Percentiles rank a stretch among this genome's conserved stretches.
Evolutionary conservation across 1,284 basidiomycete species (phyloP).

Genomic region (Porodaedalea pini): DNA sequence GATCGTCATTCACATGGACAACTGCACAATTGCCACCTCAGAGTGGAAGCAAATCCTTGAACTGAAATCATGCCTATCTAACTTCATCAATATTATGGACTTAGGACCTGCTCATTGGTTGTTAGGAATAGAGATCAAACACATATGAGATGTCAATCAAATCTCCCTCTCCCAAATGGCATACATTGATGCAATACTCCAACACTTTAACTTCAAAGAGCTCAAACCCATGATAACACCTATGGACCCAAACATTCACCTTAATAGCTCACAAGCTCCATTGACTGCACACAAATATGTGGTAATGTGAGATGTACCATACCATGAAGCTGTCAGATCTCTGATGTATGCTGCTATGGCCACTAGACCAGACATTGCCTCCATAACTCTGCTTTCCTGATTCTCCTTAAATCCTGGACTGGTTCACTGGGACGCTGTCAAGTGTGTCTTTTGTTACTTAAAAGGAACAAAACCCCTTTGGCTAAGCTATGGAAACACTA

Average conservation of each 20-base stretch:
- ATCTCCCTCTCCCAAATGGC: slow-evolving; percentile 17
- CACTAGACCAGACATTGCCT: slow-evolving; percentile 25
- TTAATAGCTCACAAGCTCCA: slow-evolving; percentile 24
- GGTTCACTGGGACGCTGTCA: slow-evolving; percentile 20
- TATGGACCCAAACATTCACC: slow-evolving; percentile 19
- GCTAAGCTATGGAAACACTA: not conserved
- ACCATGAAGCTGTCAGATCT: slow-evolving; percentile 28
- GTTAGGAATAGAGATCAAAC: not conserved
- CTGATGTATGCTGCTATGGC: slow-evolving; percentile 32
- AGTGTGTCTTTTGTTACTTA: slow-evolving; percentile 21
- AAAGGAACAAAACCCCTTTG: slow-evolving; percentile 6
- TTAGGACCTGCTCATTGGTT: not conserved
- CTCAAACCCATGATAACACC: slow-evolving; percentile 25
- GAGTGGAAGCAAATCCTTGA: no score
- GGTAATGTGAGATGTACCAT: slow-evolving; percentile 30
- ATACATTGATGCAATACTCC: slow-evolving; percentile 31
- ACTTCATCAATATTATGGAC: not conserved
- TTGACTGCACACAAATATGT: slow-evolving; percentile 24
- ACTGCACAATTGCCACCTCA: no score
- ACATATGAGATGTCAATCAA: slow-evolving; percentile 13
- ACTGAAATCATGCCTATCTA: no score
- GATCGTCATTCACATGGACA: not conserved
- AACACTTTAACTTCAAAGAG: slow-evolving; percentile 25
- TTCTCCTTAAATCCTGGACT: slow-evolving; percentile 16
- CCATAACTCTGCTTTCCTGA: slow-evolving; percentile 12